Evolutionary conservation across 2,329 filamentous ascomycete species (phyloP), one percentile per base, ranked within the genome.

Genomic region (Colletotrichum shisoi): DNA sequence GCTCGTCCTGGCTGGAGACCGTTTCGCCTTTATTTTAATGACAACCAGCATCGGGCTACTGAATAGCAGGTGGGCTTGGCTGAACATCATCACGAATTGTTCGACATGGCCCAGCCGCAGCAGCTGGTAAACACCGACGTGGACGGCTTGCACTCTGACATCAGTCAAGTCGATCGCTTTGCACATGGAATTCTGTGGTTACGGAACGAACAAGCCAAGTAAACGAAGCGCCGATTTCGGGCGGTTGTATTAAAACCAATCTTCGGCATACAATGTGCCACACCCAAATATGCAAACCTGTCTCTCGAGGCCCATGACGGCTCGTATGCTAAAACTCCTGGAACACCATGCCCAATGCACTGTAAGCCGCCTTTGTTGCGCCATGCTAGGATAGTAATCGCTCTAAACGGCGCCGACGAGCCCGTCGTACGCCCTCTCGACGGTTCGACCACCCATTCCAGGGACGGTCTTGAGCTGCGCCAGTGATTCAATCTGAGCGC

Each of bases 361-460:
- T 39, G 39, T 49, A 34, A 63, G 59, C 52, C 52, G 44, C 48
- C 54, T 31, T 31, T 24, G 27, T 39, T 58, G 62, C 54, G 61
- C 51, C 49, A 59, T 65, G 54, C 48, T 51, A 48, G n/a, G 61
- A 65, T 60, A 45, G 37, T 19, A 24, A 6, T 42, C 49, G 42
- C 61, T 46, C 39, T 54, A 68, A 39, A 59, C 49, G 6, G 67
- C 57, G n/a, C 62, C 68, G 34, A 73, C 71, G 62, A 86, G 72
- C 2, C 84, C 84, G 37, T 83, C 82, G 68, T 83, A 85, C 1
- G 86, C 86, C 70, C 83, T 80, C 73, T 88, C 85, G 1, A 89
- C 81, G 2, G 83, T 83, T 52, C 82, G 79, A 13, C 81, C 83
- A 1, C 86, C 86, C 77, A 89, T 81, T 6, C 87, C 86, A 2